Base-by-base conservation (phyloP, 2,329 filamentous ascomycete genomes). In the Fusarium sp. region DNA sequence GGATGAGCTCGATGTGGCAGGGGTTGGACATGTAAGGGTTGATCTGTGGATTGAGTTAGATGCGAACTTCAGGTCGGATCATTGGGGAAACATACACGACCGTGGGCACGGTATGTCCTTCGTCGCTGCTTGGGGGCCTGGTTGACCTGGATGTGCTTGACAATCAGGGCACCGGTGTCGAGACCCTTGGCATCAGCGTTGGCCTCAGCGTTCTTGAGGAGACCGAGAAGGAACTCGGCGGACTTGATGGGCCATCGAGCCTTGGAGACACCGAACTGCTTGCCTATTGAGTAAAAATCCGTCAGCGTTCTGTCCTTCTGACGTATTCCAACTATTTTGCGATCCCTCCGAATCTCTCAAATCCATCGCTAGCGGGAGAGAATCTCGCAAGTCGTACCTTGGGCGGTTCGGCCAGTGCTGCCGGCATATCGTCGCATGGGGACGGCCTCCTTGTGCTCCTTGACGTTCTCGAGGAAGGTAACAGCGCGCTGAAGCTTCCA, bases 91-190 rank as follows among this genome's bases (percentile, higher is more conserved):
- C 95, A 80, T 97, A 98, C 95, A 89, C 96, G 94, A 91, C 96
- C 96, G 90, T 99, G 96, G 74, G 97, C 97, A 91, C 96, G 95
- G 93, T 99, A 99, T 82, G 96, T 99, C 85, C 96, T 92, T 87
- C 96, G 91, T 83, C 96, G 92, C 90, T 98, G 95, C 92, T 98
- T 98, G 81, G 96, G 96, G 78, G 96, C 97, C 90, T 99, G 96
- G 93, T 99, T 99, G 90, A 99, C 96, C 89, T 99, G 96, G 87
- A 99, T 99, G 92, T 98, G 97, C 93, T 98, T 98, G 87, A 99
- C 93, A 82, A 98, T 87, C 82, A 99, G 89, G 90, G 97, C 97
- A 87, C 91, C 91, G 82, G 95, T 98, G 87, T 99, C 94, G 81
- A 97, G 93, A 80, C 95, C 94, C 90, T 97, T 97, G 84, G 93